phyloP scores from a whole-genome alignment of 2,329 filamentous ascomycete species.

The Thelonectria olida region DNA sequence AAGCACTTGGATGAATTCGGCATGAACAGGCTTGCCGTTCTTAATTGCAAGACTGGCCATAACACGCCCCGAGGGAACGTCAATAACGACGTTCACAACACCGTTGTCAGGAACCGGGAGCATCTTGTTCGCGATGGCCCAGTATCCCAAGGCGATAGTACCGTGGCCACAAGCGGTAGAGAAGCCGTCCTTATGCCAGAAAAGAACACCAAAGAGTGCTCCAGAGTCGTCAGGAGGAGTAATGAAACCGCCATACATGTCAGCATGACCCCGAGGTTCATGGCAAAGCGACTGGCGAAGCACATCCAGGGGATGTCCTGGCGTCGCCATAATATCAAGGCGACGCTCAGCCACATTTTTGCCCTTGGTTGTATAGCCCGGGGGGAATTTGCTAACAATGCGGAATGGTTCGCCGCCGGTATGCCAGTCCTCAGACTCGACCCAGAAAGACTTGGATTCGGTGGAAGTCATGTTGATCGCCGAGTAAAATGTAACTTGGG shows the following conservation, averaged over 20 bases:
- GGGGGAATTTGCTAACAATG: conserved; percentile 28
- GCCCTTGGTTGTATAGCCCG: not conserved
- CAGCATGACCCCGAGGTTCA: conserved; percentile 28
- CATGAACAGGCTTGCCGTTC: conserved; percentile 5
- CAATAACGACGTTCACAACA: conserved; percentile 24
- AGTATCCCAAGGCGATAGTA: conserved; percentile 39
- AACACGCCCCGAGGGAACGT: conserved; percentile 29
- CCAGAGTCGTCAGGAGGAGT: conserved; percentile 31
- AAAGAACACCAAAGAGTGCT: conserved; percentile 38
- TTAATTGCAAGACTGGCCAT: not conserved
- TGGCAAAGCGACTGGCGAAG: conserved; percentile 30
- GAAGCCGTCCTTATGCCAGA: conserved; percentile 43
- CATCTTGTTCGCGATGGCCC: conserved; percentile 26
- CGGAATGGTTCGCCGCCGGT: conserved; percentile 40
- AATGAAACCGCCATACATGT: conserved; percentile 41
- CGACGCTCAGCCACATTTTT: conserved; percentile 22
- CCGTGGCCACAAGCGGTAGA: conserved; percentile 41
- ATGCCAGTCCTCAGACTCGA: conserved; percentile 39
- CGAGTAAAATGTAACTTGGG: no score
- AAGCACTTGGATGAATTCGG: conserved; percentile 30
- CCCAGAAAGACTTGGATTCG: conserved; percentile 25
- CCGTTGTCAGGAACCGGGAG: conserved; percentile 6
- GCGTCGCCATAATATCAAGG: not conserved
- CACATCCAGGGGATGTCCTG: conserved; percentile 17
- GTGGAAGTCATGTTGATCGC: no score